Conservation (phyloP, 1,139 yeast species). For the Nematodospora anomalae region DNA sequence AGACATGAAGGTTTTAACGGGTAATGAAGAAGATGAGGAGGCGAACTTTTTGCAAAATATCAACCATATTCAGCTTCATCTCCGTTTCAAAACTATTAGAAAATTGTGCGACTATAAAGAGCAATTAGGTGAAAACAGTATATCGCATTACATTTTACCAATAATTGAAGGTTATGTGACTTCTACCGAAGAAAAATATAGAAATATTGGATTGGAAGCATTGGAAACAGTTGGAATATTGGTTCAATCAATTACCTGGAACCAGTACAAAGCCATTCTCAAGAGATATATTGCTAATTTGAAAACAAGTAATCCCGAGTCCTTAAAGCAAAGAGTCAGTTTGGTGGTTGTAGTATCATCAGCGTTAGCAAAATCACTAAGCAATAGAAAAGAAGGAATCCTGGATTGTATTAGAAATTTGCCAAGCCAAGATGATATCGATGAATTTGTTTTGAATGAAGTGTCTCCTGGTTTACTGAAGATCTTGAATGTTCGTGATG, state of each 20-base stretch:
- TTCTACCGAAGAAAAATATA: constrained; percentile 59
- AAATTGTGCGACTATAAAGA: constrained; percentile 46
- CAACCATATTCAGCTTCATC: constrained; percentile 79
- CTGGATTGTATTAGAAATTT: constrained; percentile 21
- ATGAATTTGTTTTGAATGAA: constrained; percentile 54
- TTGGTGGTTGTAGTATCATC: constrained; percentile 64
- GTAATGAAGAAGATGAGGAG: constrained; percentile 73
- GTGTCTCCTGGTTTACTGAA: constrained; percentile 63
- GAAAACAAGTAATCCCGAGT: constrained; percentile 42
- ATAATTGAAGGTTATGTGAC: constrained; percentile 76
- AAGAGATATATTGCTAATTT: constrained; percentile 67
- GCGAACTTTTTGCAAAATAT: constrained; percentile 82
- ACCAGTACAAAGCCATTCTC: constrained; percentile 74
- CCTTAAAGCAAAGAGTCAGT: constrained; percentile 59
- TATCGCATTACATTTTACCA: constrained; percentile 82
- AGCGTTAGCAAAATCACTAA: constrained; percentile 41
- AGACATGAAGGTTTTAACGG: constrained; percentile 62
- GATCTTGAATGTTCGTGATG: constrained; percentile 63
- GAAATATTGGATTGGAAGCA: constrained; percentile 75
- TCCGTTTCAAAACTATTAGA: constrained; percentile 81
- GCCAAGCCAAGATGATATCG: constrained; percentile 46
- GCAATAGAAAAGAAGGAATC: constrained; percentile 15
- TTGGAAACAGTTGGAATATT: constrained; percentile 62
- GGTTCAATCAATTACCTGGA: constrained; percentile 66
- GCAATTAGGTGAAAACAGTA: constrained; percentile 54